Conservation (phyloP, 2,329 filamentous ascomycete genomes). For the Fusarium sp. region DNA sequence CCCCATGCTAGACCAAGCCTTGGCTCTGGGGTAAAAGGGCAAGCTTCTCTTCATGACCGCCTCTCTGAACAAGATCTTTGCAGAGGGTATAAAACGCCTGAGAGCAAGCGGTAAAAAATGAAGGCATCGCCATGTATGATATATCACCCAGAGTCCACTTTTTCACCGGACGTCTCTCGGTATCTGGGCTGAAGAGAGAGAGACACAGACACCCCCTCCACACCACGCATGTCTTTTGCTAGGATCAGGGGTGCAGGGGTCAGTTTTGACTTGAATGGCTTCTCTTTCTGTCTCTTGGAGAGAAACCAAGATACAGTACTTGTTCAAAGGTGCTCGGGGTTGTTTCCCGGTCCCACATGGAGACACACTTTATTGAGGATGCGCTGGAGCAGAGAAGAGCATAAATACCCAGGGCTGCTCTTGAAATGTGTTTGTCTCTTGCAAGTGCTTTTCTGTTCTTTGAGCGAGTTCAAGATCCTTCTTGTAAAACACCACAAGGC, state of each 20-base stretch:
- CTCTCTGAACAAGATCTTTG: neutral
- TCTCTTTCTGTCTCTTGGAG: constrained; percentile 9
- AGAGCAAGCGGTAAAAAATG: constrained; percentile 28
- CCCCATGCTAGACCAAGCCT: constrained; percentile 31
- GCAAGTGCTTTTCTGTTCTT: constrained; percentile 1
- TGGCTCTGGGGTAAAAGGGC: constrained; percentile 25
- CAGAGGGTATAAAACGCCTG: constrained; percentile 23
- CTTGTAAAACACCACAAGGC: neutral
- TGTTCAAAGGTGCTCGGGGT: constrained; percentile 17
- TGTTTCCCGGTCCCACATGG: constrained; percentile 29
- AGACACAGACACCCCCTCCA: neutral
- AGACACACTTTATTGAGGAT: neutral
- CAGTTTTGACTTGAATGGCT: constrained; percentile 14
- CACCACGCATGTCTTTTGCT: neutral
- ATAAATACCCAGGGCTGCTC: constrained; percentile 40
- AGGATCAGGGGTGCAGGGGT: constrained; percentile 9
- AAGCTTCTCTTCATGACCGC: neutral
- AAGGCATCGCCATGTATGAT: constrained; percentile 22
- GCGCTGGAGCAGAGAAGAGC: constrained; percentile 15
- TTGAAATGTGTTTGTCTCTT: neutral
- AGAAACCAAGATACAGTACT: neutral
- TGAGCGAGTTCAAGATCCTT: constrained; percentile 3
- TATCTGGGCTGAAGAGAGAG: constrained; percentile 14
- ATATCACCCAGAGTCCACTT: constrained; percentile 28
- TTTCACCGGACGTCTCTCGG: constrained; percentile 43